Evolutionary conservation across 2,329 filamentous ascomycete species (phyloP), one percentile per base, ranked within the genome.

Genomic region (Calonectria leucothoes): DNA sequence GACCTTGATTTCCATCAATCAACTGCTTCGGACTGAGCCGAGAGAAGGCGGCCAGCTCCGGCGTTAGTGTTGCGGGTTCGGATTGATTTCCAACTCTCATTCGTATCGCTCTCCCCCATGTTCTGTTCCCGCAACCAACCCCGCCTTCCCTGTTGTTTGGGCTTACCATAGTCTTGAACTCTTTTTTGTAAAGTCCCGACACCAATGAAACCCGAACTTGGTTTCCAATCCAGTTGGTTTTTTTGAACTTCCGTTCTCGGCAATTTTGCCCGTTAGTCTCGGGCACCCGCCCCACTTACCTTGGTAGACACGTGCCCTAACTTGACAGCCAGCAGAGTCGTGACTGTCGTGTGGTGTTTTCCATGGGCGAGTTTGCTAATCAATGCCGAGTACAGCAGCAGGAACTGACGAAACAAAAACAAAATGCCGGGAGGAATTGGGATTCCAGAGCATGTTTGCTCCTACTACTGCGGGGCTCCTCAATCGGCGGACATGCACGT

Each of bases 211-310:
- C 63, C 49, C 57, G 48, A 31, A 37, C 23, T 63, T 63, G 45
- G 39, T 49, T 72, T 35, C 17, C 42, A 51, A 42, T 63, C 59
- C 59, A 42, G 35, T 37, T 45, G 37, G 51, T 45, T 39, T 66
- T 25, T 64, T 48, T 12, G 57, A 68, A 69, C 70, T 69, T 72
- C 70, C 65, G 23, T 42, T 72, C 70, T 51, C 33, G 65, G 70
- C 27, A 51, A 45, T 65, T 59, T 37, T 72, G 70, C 45, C 65
- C 65, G 70, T 29, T 69, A 69, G 65, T 59, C 57, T 42, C 35
- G 37, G 42, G 29, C 48, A 52, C 8, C 49, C 23, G 55, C 65
- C 49, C 70, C 65, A 64, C 57, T 25, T 1, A 37, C 59, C 23
- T 51, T 27, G 29, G 37, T 29, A 29, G 37, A 45, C 59, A 59